These are phyloP conservation scores for Arachis monticola DNA, from an alignment of 331 rosid genomes.

Conservation along the genomic window DNA sequence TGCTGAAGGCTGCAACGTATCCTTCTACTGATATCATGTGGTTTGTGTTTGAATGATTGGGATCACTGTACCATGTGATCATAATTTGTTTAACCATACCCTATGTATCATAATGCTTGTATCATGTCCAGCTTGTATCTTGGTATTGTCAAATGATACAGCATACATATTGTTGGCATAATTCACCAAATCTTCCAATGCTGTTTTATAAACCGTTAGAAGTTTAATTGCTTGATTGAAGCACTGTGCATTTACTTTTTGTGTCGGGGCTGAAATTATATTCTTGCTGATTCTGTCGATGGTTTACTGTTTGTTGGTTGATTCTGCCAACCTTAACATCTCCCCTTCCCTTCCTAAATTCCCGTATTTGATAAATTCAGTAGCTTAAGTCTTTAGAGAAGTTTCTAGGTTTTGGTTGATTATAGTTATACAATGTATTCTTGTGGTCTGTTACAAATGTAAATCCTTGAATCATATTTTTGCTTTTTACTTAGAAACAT, in stretches of 20 bases:
- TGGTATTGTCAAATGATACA: constrained; percentile 18
- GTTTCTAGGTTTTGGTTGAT: constrained; percentile 11
- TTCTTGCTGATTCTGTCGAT: not conserved
- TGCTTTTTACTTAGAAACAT: constrained; percentile 6
- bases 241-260: not conserved
- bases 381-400: constrained; percentile 17
- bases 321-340: not conserved
- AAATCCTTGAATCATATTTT: constrained; percentile 15
- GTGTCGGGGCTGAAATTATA: not conserved
- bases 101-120: not conserved
- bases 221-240: not conserved
- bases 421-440: not conserved
- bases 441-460: not conserved
- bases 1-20: constrained; percentile 88
- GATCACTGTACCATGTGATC: not conserved
- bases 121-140: not conserved
- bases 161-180: not conserved
- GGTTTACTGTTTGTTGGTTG: constrained; percentile 8
- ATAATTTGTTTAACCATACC: constrained; percentile 10
- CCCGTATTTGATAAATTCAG: not conserved
- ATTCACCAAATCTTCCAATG: not conserved
- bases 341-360: not conserved
- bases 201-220: not conserved
- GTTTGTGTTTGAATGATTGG: constrained; percentile 16
- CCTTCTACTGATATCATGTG: constrained; percentile 49